These are phyloP conservation scores for Cutaneotrichosporon cavernicola DNA, from an alignment of 1,284 basidiomycete genomes.

Conservation along the genomic window DNA sequence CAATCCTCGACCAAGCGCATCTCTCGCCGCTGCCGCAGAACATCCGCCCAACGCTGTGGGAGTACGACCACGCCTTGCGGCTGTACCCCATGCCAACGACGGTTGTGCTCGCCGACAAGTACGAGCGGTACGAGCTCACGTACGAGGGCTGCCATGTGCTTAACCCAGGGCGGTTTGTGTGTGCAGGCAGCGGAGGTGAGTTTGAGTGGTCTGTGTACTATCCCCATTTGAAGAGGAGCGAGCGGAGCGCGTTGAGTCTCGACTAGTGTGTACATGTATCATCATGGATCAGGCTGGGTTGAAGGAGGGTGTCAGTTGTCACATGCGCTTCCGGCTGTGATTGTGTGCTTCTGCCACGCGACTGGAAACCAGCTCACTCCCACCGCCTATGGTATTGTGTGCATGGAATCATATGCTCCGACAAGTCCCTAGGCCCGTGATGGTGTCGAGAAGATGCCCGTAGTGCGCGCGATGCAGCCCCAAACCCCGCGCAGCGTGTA, in stretches of 20 bases:
- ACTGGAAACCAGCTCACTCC: not conserved
- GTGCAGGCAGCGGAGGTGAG: slow-evolving; percentile 58
- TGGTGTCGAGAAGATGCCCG: slow-evolving; percentile 17
- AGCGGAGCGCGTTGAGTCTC: slow-evolving; percentile 39
- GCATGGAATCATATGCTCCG: slow-evolving; percentile 14
- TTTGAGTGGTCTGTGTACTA: slow-evolving; percentile 86
- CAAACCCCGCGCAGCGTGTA: slow-evolving; percentile 46
- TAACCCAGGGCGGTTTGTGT: slow-evolving; percentile 87
- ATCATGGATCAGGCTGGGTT: not conserved
- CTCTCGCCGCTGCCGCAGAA: slow-evolving; percentile 78
- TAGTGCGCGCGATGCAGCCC: slow-evolving; percentile 40
- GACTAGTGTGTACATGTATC: slow-evolving; percentile 13
- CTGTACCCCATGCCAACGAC: slow-evolving; percentile 93
- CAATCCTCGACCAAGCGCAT: slow-evolving; percentile 87
- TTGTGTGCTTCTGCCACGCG: not conserved
- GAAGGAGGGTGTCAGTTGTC: too few relatives aligned
- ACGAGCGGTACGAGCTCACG: slow-evolving; percentile 92
- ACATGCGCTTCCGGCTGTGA: too few relatives aligned
- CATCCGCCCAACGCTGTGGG: slow-evolving; percentile 83
- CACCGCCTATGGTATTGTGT: slow-evolving; percentile 5
- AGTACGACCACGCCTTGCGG: slow-evolving; percentile 87
- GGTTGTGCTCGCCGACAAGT: slow-evolving; percentile 94
- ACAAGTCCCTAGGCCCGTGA: not conserved
- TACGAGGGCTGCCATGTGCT: slow-evolving; percentile 99
- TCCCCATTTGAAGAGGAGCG: slow-evolving; percentile 57